phyloP scores from a whole-genome alignment of 345 rosid genomes.

The Trapa incisa region DNA sequence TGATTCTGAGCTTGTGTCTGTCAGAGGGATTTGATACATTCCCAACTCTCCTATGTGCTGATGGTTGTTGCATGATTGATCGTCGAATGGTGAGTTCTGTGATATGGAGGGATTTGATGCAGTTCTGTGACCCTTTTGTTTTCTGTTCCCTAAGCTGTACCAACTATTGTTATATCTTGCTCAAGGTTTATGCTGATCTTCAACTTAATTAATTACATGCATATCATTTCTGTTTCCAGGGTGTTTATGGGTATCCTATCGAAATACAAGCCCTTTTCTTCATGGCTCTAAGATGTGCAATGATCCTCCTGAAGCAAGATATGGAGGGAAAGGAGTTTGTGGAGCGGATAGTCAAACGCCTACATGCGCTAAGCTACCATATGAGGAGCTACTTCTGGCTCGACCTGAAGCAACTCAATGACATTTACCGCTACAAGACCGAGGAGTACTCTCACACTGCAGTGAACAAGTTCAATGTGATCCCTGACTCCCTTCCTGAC shows the following conservation, averaged over 20 bases:
- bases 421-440: conserved; percentile 84
- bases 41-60: conserved; percentile 94
- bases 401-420: conserved; percentile 86
- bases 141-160: background rate
- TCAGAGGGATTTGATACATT: conserved; percentile 96
- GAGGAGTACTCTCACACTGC: conserved; percentile 98
- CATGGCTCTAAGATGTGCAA: conserved; percentile 83
- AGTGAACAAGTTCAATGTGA: conserved; percentile 87
- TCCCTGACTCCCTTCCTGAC: conserved; percentile 93
- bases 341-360: conserved; percentile 76
- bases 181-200: background rate
- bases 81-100: conserved; percentile 76
- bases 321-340: conserved; percentile 82
- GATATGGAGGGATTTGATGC: too few species aligned
- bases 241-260: conserved; percentile 92
- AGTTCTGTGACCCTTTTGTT: background rate
- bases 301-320: conserved; percentile 69
- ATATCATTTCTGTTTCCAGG: conserved; percentile 29
- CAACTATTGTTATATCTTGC: background rate
- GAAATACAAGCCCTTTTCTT: conserved; percentile 95
- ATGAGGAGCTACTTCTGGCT: conserved; percentile 89
- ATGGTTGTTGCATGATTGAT: conserved; percentile 98
- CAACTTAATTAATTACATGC: background rate
- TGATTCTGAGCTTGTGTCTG: conserved; percentile 72
- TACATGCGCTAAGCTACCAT: conserved; percentile 86